Conservation (phyloP, 2,329 filamentous ascomycete species). For the Trichoderma endophyticum region DNA sequence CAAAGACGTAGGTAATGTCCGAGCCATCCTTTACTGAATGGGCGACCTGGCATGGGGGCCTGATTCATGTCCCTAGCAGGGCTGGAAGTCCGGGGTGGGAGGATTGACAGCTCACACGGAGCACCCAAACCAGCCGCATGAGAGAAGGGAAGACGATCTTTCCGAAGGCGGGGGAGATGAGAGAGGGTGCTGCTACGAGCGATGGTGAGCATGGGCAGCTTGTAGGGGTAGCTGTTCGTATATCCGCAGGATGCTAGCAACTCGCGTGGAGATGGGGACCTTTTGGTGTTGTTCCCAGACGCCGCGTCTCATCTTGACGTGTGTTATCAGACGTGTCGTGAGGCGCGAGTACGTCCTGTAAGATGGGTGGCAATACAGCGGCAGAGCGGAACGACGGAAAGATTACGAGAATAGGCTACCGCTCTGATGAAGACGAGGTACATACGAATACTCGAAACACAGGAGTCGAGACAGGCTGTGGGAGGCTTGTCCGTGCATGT, state of each 20-base stretch:
- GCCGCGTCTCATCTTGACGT: background rate
- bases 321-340: background rate
- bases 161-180: slow-evolving; percentile 7
- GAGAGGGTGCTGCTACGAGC: background rate
- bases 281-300: background rate
- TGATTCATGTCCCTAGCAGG: slow-evolving; percentile 14
- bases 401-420: background rate
- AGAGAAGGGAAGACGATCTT: background rate
- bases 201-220: background rate
- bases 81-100: background rate
- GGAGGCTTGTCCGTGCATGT: background rate
- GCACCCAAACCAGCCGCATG: background rate
- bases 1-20: slow-evolving; percentile 9
- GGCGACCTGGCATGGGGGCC: background rate
- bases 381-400: background rate
- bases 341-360: background rate
- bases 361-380: background rate
- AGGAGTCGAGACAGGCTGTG: background rate
- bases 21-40: background rate
- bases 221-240: background rate
- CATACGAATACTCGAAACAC: background rate
- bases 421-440: background rate
- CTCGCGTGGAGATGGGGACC: background rate
- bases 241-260: background rate
- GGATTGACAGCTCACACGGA: slow-evolving; percentile 14